Evolutionary conservation across 495 filamentous ascomycete species (phyloP), one percentile per base, ranked within the genome.

Genomic region (Penicillium desertorum): DNA sequence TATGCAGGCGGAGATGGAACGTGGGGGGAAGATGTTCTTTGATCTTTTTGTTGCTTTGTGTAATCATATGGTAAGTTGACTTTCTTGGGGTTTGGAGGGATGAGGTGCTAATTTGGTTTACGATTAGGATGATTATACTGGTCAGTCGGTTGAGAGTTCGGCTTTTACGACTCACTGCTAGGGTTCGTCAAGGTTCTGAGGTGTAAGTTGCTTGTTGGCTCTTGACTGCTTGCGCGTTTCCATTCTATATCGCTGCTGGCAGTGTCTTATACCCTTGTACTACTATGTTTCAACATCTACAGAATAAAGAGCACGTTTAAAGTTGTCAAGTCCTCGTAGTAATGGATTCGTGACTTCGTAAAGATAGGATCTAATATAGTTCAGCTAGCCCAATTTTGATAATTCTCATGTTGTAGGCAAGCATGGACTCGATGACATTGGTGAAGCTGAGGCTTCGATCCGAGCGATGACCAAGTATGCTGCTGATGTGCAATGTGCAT

Each of bases 1-100:
- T n/a, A 95, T 96, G 91, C 91, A 96, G 74, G 83, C 88, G 64
- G 91, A 96, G 78, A 96, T 96, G 91, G 87, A 90, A 70, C 80
- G 80, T 61, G 91, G 91, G 20, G 90, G 89, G 58, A 86, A 87
- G 65, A 74, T 96, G 65, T 95, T 95, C 77, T 96, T 96, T 72
- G 91, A 96, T 73, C 75, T 96, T 57, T 96, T 96, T 72, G 91
- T 96, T 41, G 91, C 91, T 5, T 83, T 96, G 75, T 91, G 88
- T 72, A 96, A 96, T 71, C 90, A 95, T 72, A 90, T 96, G 76
- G 80, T 82, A 57, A 51, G 78, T 68, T 54, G 57, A 45, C 48
- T 53, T 25, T 23, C 45, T 56, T 52, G 41, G 37, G 17, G 23
- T 49, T 25, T 8, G 42, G 6, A 23, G 17, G 47, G 16, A 25